phyloP scores from a whole-genome alignment of 805 yeast genomes.

The Isabelozyma heimii region DNA sequence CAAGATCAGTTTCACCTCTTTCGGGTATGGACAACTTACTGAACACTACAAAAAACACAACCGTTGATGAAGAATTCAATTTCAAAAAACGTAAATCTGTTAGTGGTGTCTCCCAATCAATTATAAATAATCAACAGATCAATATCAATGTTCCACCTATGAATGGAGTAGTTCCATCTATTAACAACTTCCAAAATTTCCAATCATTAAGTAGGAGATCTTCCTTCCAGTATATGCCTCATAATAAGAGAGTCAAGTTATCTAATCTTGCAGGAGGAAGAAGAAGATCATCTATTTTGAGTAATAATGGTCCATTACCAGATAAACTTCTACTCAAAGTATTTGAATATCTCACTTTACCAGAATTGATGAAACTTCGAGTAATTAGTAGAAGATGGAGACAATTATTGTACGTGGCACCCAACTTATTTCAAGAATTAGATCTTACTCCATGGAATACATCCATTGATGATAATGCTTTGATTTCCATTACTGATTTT shows the following conservation, averaged over 20 bases:
- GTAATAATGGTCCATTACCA: conserved; percentile 54
- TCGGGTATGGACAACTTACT: neutral
- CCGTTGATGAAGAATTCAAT: neutral
- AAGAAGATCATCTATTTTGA: conserved; percentile 57
- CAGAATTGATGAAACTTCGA: conserved; percentile 58
- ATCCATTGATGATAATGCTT: conserved; percentile 53
- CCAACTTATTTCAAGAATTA: conserved; percentile 47
- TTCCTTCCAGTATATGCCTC: conserved; percentile 54
- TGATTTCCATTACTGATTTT: conserved; percentile 61
- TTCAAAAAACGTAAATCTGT: conserved; percentile 2
- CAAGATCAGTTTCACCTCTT: conserved; percentile 4
- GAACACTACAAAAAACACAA: neutral
- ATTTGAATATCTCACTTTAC: conserved; percentile 52
- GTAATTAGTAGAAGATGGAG: conserved; percentile 67
- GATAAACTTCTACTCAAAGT: conserved; percentile 55
- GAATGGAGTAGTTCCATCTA: conserved; percentile 35
- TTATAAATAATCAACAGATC: neutral
- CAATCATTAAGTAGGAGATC: neutral
- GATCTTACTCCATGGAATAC: conserved; percentile 66
- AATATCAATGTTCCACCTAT: conserved; percentile 35
- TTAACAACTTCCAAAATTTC: conserved; percentile 28
- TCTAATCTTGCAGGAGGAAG: conserved; percentile 41
- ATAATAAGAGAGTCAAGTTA: conserved; percentile 51
- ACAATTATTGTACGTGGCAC: conserved; percentile 57
- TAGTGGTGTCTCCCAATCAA: neutral